Evolutionary conservation across 352 stramenopile genomes (phyloP).

Genomic region (Globisporangium abappressorium): DNA sequence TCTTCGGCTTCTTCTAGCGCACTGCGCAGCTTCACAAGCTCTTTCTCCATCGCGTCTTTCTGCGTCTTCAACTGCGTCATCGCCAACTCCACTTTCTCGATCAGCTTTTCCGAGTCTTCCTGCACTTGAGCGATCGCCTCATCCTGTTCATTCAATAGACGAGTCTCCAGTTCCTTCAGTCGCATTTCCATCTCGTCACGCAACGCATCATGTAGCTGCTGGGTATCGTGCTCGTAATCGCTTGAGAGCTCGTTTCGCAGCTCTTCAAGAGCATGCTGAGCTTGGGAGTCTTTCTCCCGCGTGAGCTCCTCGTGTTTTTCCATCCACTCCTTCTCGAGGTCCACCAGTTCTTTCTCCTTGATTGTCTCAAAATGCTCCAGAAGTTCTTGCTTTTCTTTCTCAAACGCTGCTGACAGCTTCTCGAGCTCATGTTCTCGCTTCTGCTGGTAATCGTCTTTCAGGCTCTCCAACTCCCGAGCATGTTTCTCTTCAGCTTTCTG

Average conservation of each 20-base stretch:
- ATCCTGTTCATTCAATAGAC: conserved; percentile 56
- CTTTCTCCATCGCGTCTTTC: conserved; percentile 64
- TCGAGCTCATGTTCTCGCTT: conserved; percentile 16
- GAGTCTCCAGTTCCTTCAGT: conserved; percentile 43
- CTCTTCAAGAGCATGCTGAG: conserved; percentile 22
- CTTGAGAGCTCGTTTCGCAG: conserved; percentile 13
- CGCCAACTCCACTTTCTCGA: conserved; percentile 69
- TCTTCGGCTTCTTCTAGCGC: conserved; percentile 75
- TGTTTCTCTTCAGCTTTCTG: conserved; percentile 17
- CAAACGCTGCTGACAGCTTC: conserved; percentile 14
- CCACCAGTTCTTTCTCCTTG: conserved; percentile 14
- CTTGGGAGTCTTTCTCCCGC: conserved; percentile 13
- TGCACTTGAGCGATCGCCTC: conserved; percentile 74
- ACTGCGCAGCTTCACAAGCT: conserved; percentile 44
- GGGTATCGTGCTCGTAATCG: conserved; percentile 20
- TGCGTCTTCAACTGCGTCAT: conserved; percentile 72
- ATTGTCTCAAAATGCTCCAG: conserved; percentile 5
- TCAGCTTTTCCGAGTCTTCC: conserved; percentile 75
- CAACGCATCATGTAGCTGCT: conserved; percentile 37
- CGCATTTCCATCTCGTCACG: conserved; percentile 28
- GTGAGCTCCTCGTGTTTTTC: conserved; percentile 14
- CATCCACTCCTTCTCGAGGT: conserved; percentile 29
- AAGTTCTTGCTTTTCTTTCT: conserved; percentile 19
- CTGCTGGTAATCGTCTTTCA: conserved; percentile 5
- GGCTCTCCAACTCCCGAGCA: neutral